These are phyloP conservation scores for Hordeum vulgare DNA, from an alignment of 176 grass and related monocot genomes.

Conservation along the genomic window MorexV3_pseudomolecules_assembly NC_058524.1:431306704-431307203, in stretches of 20 bases:
- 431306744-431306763: no score
- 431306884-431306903: neutral
- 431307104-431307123: constrained; percentile 22
- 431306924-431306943: constrained; percentile 33
- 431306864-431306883: neutral
- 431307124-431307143: constrained; percentile 27
- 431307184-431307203: constrained; percentile 45
- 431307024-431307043: constrained; percentile 15
- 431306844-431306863: neutral
- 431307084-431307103: neutral
- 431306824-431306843: neutral
- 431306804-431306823: neutral
- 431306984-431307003: neutral
- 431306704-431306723: neutral
- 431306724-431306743: no score
- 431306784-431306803: neutral
- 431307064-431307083: neutral
- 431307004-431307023: neutral
- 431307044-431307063: neutral
- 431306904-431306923: constrained; percentile 21
- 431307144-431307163: constrained; percentile 11
- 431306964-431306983: no score
- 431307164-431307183: constrained; percentile 31
- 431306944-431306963: constrained; percentile 1
- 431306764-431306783: neutral